phyloP scores from a whole-genome alignment of 169 alveolate species.

The Plasmodium sp. region DNA sequence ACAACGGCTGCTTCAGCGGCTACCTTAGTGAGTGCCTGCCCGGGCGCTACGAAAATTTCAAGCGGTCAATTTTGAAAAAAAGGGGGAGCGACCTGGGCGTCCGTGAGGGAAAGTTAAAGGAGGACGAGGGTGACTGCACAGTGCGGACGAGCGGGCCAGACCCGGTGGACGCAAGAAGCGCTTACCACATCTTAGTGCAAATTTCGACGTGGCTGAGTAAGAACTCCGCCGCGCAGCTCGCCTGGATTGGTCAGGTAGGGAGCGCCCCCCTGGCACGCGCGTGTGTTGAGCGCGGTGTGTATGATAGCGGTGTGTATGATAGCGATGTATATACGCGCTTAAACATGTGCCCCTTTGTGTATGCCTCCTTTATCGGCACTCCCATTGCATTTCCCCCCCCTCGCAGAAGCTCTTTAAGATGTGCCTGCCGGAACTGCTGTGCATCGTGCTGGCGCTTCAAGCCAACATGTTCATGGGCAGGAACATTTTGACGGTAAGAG shows the following conservation, averaged over 20 bases:
- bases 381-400: neutral
- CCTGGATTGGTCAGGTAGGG: conserved; percentile 62
- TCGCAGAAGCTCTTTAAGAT: conserved; percentile 58
- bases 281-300: too few species aligned
- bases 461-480: conserved; percentile 59
- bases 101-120: neutral
- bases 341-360: neutral
- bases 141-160: neutral
- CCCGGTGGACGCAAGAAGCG: conserved; percentile 7
- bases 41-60: conserved; percentile 19
- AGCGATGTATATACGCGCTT: neutral
- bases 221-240: conserved; percentile 44
- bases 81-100: neutral
- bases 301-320: neutral
- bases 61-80: conserved; percentile 9
- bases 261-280: neutral
- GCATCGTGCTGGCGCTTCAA: conserved; percentile 49
- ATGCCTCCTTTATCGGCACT: neutral
- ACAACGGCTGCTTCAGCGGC: neutral
- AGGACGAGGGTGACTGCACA: neutral
- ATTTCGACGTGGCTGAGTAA: conserved; percentile 69
- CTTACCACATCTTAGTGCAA: conserved; percentile 28
- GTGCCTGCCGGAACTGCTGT: conserved; percentile 57
- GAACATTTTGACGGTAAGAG: conserved; percentile 44
- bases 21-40: conserved; percentile 21